Conservation (phyloP, 345 rosid species). For the Odontarrhena argentea region DNA sequence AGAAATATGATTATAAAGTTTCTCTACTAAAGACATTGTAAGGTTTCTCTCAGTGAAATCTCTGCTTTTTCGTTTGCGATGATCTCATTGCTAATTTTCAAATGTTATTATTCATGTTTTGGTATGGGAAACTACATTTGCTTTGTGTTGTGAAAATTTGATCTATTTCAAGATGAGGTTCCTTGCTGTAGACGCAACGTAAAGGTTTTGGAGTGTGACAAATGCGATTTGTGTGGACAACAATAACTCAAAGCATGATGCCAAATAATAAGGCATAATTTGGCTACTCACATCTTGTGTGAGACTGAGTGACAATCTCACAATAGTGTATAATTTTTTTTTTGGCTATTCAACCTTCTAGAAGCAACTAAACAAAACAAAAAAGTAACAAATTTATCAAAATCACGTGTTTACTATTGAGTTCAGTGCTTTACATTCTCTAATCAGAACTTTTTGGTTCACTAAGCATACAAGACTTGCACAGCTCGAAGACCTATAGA, state of each 20-base stretch:
- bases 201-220: constrained; percentile 15
- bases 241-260: constrained; percentile 8
- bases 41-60: constrained; percentile 1
- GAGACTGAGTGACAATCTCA: not conserved
- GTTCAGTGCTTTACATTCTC: too few relatives aligned
- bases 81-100: not conserved
- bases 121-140: constrained; percentile 16
- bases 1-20: constrained; percentile 36
- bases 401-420: too few relatives aligned
- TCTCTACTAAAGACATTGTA: constrained; percentile 33
- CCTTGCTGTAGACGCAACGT: constrained; percentile 20
- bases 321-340: too few relatives aligned
- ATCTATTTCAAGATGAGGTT: constrained; percentile 2
- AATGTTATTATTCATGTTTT: constrained; percentile 1
- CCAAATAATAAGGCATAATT: constrained; percentile 6
- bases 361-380: too few relatives aligned
- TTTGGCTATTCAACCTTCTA: too few relatives aligned
- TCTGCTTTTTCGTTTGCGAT: not conserved
- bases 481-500: too few relatives aligned
- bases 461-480: not conserved
- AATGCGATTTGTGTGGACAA: constrained; percentile 29
- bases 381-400: too few relatives aligned
- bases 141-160: constrained; percentile 6
- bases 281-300: constrained; percentile 32
- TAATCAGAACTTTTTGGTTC: too few relatives aligned